Evolutionary conservation across 805 yeast genomes (phyloP).

Genomic region (Yarrowia yakushimensis): DNA sequence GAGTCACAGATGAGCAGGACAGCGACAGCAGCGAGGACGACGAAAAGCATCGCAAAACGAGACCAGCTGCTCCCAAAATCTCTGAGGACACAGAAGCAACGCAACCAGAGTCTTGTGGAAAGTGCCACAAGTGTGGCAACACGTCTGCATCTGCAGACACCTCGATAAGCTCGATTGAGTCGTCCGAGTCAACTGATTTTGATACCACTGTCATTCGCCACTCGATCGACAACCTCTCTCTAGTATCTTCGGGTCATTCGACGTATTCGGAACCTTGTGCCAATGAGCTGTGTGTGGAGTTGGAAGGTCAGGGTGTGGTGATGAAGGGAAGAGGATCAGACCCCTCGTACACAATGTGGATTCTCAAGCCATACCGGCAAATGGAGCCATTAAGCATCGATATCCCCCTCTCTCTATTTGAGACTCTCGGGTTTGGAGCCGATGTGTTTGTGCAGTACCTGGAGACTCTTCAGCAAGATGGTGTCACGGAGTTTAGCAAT

Average conservation of each 20-base stretch:
- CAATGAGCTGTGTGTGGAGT: conserved; percentile 46
- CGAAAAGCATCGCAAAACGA: not conserved
- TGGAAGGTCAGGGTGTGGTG: conserved; percentile 92
- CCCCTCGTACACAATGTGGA: conserved; percentile 90
- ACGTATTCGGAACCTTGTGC: not conserved
- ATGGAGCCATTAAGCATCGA: conserved; percentile 60
- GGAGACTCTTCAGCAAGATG: conserved; percentile 57
- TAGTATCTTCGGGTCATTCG: not conserved
- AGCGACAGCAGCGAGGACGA: conserved; percentile 19
- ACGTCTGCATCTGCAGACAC: not conserved
- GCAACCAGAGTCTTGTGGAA: not conserved
- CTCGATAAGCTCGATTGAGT: not conserved
- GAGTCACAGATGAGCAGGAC: not conserved
- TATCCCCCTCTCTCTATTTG: conserved; percentile 65
- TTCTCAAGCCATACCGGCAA: conserved; percentile 71
- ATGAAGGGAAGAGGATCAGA: conserved; percentile 59
- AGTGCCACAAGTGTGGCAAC: not conserved
- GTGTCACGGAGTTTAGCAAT: conserved; percentile 51
- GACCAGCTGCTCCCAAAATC: not conserved
- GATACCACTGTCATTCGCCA: conserved; percentile 20
- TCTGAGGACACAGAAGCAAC: not conserved
- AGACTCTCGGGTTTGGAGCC: conserved; percentile 83
- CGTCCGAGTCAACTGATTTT: not conserved
- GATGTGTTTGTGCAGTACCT: conserved; percentile 77
- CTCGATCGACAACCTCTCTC: not conserved